These are phyloP conservation scores for Cyanidioschyzon merolae DNA, from an alignment of 23 red algal species.

Conservation along the genomic window DNA sequence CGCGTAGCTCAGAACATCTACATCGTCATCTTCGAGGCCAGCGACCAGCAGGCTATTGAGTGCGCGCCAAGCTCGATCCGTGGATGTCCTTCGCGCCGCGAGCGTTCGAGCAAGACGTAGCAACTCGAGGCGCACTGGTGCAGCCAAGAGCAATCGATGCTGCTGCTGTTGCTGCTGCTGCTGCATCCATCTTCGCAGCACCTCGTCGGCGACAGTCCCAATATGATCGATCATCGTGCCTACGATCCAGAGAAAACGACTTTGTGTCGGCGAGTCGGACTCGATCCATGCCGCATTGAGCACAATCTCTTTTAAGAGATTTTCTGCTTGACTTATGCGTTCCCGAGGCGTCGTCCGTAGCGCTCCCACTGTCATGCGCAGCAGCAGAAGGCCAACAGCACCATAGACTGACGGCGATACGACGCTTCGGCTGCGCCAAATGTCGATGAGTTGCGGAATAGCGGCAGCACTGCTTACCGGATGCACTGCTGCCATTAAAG, in stretches of 20 bases:
- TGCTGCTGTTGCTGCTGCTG: background rate
- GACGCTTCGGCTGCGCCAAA: background rate
- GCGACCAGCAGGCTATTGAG: background rate
- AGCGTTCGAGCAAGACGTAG: background rate
- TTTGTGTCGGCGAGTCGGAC: background rate
- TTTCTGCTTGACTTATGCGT: background rate
- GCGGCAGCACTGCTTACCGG: background rate
- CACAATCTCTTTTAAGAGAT: background rate
- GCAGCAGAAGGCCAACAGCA: background rate
- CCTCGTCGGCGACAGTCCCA: constrained; percentile 5
- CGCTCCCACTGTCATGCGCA: background rate
- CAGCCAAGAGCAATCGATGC: background rate
- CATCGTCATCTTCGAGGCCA: constrained; percentile 1
- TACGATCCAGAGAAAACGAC: background rate
- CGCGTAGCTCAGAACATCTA: background rate
- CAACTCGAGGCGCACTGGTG: background rate
- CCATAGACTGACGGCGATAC: background rate
- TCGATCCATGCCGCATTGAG: background rate
- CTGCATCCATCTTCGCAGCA: background rate
- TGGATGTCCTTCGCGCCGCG: background rate
- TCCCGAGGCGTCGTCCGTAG: background rate
- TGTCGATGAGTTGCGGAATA: background rate
- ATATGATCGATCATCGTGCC: background rate
- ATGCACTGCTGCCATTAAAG: background rate
- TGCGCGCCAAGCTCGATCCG: background rate